Evolutionary conservation across 148 eudicot species (phyloP), one percentile per base, ranked within the genome.

Genomic region (Spergularia marina): DNA sequence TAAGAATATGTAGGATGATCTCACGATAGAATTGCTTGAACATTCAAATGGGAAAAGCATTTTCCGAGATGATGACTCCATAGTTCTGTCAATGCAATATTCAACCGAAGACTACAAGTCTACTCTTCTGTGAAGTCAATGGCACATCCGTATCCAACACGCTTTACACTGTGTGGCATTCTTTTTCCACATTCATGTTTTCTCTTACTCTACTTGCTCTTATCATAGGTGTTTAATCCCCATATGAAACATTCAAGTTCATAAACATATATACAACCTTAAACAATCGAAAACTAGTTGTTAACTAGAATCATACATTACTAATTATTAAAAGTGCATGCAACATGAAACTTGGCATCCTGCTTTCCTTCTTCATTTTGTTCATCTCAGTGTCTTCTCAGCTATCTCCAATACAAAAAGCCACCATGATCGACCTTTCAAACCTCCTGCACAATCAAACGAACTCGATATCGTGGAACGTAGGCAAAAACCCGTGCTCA

Each of bases 401-500:
- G 53, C 75, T 90, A 57, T 76, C 83, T 13, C 65, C 84, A 40
- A 23, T 75, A 41, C 98, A 92, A 72, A 73, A 53, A 9, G 54
- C 76, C 67, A 21, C 82, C 85, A 88, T 93, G 91, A 53, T n/a
- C 73, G 80, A 52, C 5, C 84, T 91, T 56, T 85, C 76, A 15
- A 21, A 78, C 14, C 79, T 79, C 34, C 78, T 93, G 34, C 76
- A 74, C 15, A 81, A 62, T 71, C 78, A 81, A 53, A 78, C 68
- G 8, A 23, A 67, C 20, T 60, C 86, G 17, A 10, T 73, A 36
- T 18, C 81, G 57, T 89, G 97, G 94, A 78, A 71, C 20, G 18
- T 18, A 20, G 59, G 1, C 11, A 82, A 73, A 30, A 75, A 80
- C 77, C 94, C 98, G 14, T 93, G 98, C 77, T 89, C 83, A 68